A percentile compares a stretch with the other conserved stretches of the same genome.
Conservation (phyloP, 306 rosid species). For the Vachellia collinsii region DNA sequence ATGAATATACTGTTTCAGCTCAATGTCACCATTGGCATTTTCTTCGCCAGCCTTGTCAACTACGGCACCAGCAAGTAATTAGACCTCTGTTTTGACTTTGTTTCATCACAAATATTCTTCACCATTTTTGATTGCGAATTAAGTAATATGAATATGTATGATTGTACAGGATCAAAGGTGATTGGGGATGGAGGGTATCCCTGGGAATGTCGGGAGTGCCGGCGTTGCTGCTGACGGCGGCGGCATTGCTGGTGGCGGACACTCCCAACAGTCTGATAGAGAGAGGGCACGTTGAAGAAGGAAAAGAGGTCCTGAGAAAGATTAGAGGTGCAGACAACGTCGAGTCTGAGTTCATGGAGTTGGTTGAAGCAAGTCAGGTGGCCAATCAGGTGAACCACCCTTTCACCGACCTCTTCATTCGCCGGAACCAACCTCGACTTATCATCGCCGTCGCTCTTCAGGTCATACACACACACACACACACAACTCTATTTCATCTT, state of each 20-base stretch:
- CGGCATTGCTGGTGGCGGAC: slow-evolving; percentile 77
- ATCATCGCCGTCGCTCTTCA: slow-evolving; percentile 67
- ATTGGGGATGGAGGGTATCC: slow-evolving; percentile 94
- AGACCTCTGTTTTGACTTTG: not conserved
- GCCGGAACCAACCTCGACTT: slow-evolving; percentile 70
- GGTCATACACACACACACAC: slow-evolving; percentile 32
- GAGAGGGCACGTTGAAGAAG: slow-evolving; percentile 75
- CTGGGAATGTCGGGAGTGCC: slow-evolving; percentile 82
- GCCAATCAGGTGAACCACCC: slow-evolving; percentile 78
- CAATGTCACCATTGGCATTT: not conserved
- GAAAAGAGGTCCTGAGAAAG: slow-evolving; percentile 59
- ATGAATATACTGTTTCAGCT: not conserved
- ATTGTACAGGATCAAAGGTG: slow-evolving; percentile 70
- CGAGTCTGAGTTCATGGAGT: slow-evolving; percentile 69
- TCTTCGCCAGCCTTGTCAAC: slow-evolving; percentile 3
- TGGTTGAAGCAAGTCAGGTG: slow-evolving; percentile 69
- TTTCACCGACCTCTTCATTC: slow-evolving; percentile 63
- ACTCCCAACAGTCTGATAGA: slow-evolving; percentile 85
- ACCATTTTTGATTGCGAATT: too few species aligned
- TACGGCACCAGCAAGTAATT: not conserved
- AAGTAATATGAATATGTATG: not conserved
- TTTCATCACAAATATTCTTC: not conserved
- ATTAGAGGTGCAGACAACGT: slow-evolving; percentile 73
- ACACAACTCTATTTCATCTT: not conserved
- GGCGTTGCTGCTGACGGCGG: slow-evolving; percentile 68